Conservation (phyloP, 148 eudicot genomes). For the Rhododendron ovatum region DNA sequence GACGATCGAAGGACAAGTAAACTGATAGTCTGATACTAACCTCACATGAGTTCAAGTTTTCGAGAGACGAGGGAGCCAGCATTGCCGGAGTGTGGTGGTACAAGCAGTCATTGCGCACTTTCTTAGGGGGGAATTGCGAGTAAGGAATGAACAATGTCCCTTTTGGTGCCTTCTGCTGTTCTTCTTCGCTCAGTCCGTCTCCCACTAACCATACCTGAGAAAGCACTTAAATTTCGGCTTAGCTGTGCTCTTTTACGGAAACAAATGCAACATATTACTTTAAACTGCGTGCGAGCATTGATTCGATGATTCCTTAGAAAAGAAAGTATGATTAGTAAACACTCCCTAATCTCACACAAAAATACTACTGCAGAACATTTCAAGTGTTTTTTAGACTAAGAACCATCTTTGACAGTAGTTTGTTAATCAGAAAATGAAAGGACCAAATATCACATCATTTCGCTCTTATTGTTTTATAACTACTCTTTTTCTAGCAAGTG, state of each 20-base stretch:
- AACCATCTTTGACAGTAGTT: background rate
- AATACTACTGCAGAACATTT: background rate
- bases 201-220: constrained; percentile 47
- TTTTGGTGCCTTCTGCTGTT: constrained; percentile 37
- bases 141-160: constrained; percentile 51
- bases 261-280: background rate
- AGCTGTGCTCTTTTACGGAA: background rate
- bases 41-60: constrained; percentile 74
- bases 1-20: background rate
- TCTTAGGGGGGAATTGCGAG: constrained; percentile 45
- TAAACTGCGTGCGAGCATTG: background rate
- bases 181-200: constrained; percentile 34
- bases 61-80: constrained; percentile 50
- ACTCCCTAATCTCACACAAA: background rate
- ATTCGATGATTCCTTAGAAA: background rate
- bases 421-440: background rate
- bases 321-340: background rate
- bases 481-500: background rate
- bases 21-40: constrained; percentile 23
- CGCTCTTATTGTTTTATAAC: background rate
- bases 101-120: constrained; percentile 34
- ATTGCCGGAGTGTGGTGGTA: constrained; percentile 52
- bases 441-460: background rate
- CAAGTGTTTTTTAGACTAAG: background rate
- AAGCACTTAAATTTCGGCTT: background rate